Base-by-base conservation (phyloP, 176 grass and related monocot genomes). In the Aegilops bicornis region DNA sequence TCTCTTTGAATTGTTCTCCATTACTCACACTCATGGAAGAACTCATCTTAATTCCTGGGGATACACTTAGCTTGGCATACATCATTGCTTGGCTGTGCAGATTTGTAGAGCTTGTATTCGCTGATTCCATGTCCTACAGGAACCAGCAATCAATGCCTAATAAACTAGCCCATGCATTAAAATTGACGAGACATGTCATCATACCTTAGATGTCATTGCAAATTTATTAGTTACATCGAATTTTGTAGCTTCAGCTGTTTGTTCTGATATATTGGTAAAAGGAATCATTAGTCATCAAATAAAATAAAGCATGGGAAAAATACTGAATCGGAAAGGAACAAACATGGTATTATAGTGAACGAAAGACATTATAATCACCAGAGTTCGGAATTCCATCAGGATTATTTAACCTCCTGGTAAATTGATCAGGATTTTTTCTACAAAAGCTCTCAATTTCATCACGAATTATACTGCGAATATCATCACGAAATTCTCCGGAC, bases 11-110 rank as follows among this genome's bases (percentile, higher is more conserved):
- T 80, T 95, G 82, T 8, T 86, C 69, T 37, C 37, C 77, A 63
- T 54, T 52, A 80, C 35, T 79, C 8, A 19, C 60, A 73, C 36
- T 85, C 77, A 50, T 39, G 14, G 79, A 73, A 79, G 91, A 68
- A 78, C 7, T 76, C 48, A 30, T 83, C 74, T 85, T 89, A 69
- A 79, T 54, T 76, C 70, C 61, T 91, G 88, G 82, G 45, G 88
- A 39, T 92, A 94, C 86, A 74, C 90, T 91, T 69, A 96, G 15
- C 78, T 66, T 92, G 31, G 90, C 79, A 91, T 89, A 94, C 39
- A 89, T 75, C 59, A 84, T 84, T 77, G 96, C 93, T 92, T 94
- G 88, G 69, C 86, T 90, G 33, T 98, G 92, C 56, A 94, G 47
- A 84, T 64, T 66, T 54, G 93, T 86, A 37, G 88, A 83, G 74